phyloP scores from a whole-genome alignment of 768 basidiomycete genomes.

The Mycena haematopus region DNA sequence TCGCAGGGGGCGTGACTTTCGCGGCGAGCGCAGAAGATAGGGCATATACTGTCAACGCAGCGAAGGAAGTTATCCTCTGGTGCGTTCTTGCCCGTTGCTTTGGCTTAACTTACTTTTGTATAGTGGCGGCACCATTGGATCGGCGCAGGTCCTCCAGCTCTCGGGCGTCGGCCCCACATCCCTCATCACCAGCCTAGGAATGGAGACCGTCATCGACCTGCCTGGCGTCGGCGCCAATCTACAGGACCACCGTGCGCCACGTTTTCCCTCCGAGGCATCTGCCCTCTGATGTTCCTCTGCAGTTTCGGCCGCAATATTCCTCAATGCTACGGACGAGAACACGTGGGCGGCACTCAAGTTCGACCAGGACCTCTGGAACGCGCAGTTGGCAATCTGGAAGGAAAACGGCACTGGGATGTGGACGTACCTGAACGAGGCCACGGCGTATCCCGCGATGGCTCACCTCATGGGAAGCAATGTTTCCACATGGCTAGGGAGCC shows the following conservation, averaged over 20 bases:
- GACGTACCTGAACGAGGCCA: conserved; percentile 31
- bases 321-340: conserved; percentile 25
- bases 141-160: conserved; percentile 27
- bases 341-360: conserved; percentile 27
- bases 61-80: conserved; percentile 31
- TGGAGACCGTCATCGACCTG: conserved; percentile 25
- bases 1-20: conserved; percentile 28
- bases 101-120: not conserved
- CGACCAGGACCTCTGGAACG: conserved; percentile 19
- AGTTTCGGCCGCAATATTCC: conserved; percentile 11
- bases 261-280: not conserved
- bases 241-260: conserved; percentile 26
- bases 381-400: conserved; percentile 29
- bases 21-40: conserved; percentile 19
- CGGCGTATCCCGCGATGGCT: conserved; percentile 23
- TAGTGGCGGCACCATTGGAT: conserved; percentile 27
- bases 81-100: conserved; percentile 2
- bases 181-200: conserved; percentile 23
- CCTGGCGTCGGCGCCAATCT: conserved; percentile 29
- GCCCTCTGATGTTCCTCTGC: conserved; percentile 4
- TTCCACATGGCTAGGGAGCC: conserved; percentile 6
- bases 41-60: conserved; percentile 27
- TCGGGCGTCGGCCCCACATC: conserved; percentile 27
- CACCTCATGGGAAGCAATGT: conserved; percentile 24
- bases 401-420: conserved; percentile 29